Evolutionary conservation across 805 yeast species (phyloP).

Genomic region (Candida multigemmis): DNA sequence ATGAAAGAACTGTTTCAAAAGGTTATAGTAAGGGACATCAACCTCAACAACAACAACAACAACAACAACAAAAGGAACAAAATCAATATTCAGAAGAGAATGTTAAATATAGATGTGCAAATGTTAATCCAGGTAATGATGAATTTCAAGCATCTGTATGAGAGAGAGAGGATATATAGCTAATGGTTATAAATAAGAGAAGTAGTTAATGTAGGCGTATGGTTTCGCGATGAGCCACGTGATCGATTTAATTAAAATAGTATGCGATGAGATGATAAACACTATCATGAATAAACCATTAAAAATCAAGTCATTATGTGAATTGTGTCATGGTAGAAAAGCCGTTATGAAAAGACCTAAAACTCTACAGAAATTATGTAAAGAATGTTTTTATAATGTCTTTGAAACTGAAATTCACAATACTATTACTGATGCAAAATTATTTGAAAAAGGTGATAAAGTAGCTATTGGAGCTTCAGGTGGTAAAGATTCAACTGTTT

Average conservation of each 20-base stretch:
- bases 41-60: slow-evolving; percentile 27
- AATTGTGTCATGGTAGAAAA: slow-evolving; percentile 71
- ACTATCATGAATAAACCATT: slow-evolving; percentile 5
- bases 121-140: slow-evolving; percentile 33
- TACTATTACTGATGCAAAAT: slow-evolving; percentile 61
- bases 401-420: slow-evolving; percentile 95
- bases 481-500: slow-evolving; percentile 94
- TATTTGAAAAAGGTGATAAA: slow-evolving; percentile 73
- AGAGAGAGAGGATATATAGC: slow-evolving; percentile 3
- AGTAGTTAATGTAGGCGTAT: too few relatives aligned
- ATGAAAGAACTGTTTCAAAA: slow-evolving; percentile 74
- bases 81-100: slow-evolving; percentile 20
- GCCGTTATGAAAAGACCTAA: slow-evolving; percentile 91
- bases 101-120: slow-evolving; percentile 35
- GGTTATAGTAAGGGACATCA: slow-evolving; percentile 45
- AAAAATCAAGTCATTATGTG: slow-evolving; percentile 52
- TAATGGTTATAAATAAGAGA: neutral
- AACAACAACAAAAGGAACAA: slow-evolving; percentile 21
- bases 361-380: slow-evolving; percentile 82
- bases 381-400: slow-evolving; percentile 78
- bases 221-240: too few relatives aligned
- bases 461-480: slow-evolving; percentile 99
- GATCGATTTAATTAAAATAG: too few relatives aligned
- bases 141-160: slow-evolving; percentile 29
- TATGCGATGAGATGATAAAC: neutral